phyloP scores from a whole-genome alignment of 164 flowering plant species.

The Liquidambar formosana region DNA sequence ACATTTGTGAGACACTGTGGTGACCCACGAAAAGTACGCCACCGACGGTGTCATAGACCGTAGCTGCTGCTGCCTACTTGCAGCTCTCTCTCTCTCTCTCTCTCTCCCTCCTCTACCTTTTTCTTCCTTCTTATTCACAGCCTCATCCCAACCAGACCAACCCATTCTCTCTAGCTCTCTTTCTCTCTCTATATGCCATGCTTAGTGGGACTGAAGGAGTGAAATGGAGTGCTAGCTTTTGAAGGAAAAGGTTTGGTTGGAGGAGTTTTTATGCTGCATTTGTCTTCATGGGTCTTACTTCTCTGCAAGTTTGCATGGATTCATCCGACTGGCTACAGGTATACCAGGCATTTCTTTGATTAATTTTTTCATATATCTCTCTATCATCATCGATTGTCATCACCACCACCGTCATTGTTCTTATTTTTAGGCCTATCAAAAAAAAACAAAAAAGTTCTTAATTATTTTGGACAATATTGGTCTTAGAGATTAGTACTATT shows the following conservation, averaged over 20 bases:
- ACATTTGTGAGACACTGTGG: conserved; percentile 14
- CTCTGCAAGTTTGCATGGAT: conserved; percentile 93
- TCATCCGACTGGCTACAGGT: conserved; percentile 92
- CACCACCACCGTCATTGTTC: too few relatives aligned
- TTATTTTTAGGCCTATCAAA: too few relatives aligned
- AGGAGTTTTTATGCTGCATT: too few relatives aligned
- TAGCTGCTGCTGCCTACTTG: background rate
- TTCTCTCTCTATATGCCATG: background rate
- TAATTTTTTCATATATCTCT: too few relatives aligned
- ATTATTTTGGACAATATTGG: too few relatives aligned
- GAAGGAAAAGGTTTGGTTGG: background rate
- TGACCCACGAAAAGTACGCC: conserved; percentile 24
- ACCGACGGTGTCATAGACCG: conserved; percentile 32
- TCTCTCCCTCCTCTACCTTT: conserved; percentile 25
- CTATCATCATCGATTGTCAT: too few relatives aligned
- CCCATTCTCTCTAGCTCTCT: background rate
- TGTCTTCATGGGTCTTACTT: conserved; percentile 59
- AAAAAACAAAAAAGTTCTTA: too few relatives aligned
- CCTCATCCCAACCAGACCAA: conserved; percentile 6
- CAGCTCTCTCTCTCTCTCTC: background rate
- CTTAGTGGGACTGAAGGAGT: background rate
- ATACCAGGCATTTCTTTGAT: conserved; percentile 6
- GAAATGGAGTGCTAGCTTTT: conserved; percentile 9
- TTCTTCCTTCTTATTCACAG: conserved; percentile 61
- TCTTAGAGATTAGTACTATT: too few relatives aligned